A percentile compares a stretch with the other conserved stretches of the same genome.
Conservation (phyloP, 306 rosid genomes). For the Fragaria nilgerrensis region DNA sequence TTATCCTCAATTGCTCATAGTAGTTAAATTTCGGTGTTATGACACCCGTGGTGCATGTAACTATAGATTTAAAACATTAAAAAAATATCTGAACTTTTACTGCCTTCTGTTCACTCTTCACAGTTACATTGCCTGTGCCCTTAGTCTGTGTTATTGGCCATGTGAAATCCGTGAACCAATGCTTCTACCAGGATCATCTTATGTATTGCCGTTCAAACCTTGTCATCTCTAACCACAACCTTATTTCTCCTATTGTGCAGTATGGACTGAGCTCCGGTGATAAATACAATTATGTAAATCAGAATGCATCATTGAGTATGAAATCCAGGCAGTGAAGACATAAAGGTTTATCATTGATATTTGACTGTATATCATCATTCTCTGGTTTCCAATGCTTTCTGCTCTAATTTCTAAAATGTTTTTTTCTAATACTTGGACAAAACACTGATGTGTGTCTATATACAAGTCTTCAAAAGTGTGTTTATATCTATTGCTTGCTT, state of each 20-base stretch:
- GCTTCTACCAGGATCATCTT: background rate
- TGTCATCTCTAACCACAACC: slow-evolving; percentile 15
- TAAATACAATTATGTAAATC: slow-evolving; percentile 34
- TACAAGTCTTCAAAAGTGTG: background rate
- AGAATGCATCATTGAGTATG: slow-evolving; percentile 36
- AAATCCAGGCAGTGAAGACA: slow-evolving; percentile 44
- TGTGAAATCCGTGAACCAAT: background rate
- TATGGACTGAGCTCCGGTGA: slow-evolving; percentile 65
- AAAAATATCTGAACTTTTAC: background rate
- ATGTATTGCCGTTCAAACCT: background rate
- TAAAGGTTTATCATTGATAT: slow-evolving; percentile 23
- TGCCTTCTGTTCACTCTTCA: background rate
- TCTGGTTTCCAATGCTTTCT: slow-evolving; percentile 1
- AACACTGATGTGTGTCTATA: slow-evolving; percentile 12
- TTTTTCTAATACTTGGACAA: background rate
- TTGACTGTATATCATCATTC: slow-evolving; percentile 22
- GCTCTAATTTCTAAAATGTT: background rate
- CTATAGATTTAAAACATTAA: background rate
- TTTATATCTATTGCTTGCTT: background rate
- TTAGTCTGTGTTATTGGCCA: background rate
- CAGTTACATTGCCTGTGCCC: background rate
- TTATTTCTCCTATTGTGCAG: slow-evolving; percentile 43
- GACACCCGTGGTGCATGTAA: background rate
- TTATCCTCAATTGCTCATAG: background rate
- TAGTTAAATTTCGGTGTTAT: background rate